Base-by-base conservation (phyloP, 768 basidiomycete species). In the Galerina marginata region DNA sequence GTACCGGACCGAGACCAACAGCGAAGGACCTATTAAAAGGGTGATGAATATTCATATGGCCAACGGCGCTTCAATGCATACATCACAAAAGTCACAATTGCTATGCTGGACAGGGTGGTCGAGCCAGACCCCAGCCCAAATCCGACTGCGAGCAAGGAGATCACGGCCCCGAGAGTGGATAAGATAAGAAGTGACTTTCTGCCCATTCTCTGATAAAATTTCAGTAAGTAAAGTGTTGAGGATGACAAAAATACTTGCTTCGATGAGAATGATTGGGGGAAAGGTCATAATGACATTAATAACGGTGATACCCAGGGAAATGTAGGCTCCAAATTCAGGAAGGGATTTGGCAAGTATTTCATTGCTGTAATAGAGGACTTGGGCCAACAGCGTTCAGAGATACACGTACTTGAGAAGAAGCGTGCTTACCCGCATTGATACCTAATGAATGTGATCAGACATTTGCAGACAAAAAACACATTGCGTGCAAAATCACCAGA, bases 301-400 rank as follows among this genome's bases (percentile, higher is more conserved):
- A 36, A 93, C 69, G 0, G 94, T 91, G 52, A 96, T 92, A 15
- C 88, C 90, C 2, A 97, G 74, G 2, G 94, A 95, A 16, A 96
- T 84, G 65, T 92, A 90, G 16, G 92, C 86, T 0, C 91, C 95
- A 23, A 88, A 72, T 15, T 90, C 83, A 14, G 95, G 93, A 56
- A 97, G 77, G 2, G 93, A 83, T 59, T 85, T 90, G 25, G 88
- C 85, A 25, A 97, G 83, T 64, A 97, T 97, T 49, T 88, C 85
- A 65, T 93, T 95, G 75, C 91, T 93, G 75, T 96, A 96, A 72
- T 95, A 96, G 56, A 96, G 80, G 26, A 96, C 95, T 89, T 70
- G 26, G 7, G 33, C 9, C 4, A 39, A 20, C 29, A 33, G 29
- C 7, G 6, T 29, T 59, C 29, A 23, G 23, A 54, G 64, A 59